Conservation (phyloP, 2,329 filamentous ascomycete genomes). For the Verticillium longisporum region DNA sequence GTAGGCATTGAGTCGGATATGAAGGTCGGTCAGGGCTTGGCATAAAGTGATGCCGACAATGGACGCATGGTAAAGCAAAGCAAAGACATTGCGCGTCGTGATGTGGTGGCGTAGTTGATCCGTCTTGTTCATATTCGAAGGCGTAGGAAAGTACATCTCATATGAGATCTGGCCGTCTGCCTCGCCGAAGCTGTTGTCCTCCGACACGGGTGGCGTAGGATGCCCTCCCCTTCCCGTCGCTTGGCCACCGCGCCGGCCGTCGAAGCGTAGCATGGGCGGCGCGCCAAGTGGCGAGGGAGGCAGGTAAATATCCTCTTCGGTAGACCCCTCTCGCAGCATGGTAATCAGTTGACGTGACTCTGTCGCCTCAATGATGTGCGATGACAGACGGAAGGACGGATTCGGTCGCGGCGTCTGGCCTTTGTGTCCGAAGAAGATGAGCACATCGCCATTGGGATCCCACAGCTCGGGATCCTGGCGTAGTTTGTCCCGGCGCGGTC, state of each 20-base stretch:
- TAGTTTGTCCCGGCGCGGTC: conserved; percentile 49
- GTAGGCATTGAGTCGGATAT: conserved; percentile 51
- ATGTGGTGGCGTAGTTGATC: conserved; percentile 53
- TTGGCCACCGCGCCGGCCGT: conserved; percentile 13
- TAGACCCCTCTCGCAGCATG: conserved; percentile 45
- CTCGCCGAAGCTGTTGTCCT: conserved; percentile 33
- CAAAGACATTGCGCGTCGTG: conserved; percentile 64
- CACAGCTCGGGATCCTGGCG: conserved; percentile 54
- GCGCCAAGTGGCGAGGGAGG: conserved; percentile 35
- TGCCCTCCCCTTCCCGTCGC: conserved; percentile 22
- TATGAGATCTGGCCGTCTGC: conserved; percentile 50
- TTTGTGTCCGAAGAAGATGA: conserved; percentile 46
- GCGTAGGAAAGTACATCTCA: conserved; percentile 57
- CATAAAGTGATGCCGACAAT: conserved; percentile 58
- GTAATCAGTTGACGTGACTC: conserved; percentile 47
- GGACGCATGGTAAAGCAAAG: conserved; percentile 55
- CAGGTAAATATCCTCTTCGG: conserved; percentile 38
- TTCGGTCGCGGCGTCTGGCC: conserved; percentile 35
- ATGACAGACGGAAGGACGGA: conserved; percentile 51
- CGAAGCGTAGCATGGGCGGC: conserved; percentile 29
- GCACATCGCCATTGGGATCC: conserved; percentile 54
- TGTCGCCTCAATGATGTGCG: conserved; percentile 51
- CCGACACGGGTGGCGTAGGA: conserved; percentile 37
- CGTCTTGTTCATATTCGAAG: conserved; percentile 36
- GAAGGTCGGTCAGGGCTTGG: conserved; percentile 57